These are phyloP conservation scores for Phytophthora hibernalis DNA, from an alignment of 352 stramenopile species.

Conservation along the genomic window DNA sequence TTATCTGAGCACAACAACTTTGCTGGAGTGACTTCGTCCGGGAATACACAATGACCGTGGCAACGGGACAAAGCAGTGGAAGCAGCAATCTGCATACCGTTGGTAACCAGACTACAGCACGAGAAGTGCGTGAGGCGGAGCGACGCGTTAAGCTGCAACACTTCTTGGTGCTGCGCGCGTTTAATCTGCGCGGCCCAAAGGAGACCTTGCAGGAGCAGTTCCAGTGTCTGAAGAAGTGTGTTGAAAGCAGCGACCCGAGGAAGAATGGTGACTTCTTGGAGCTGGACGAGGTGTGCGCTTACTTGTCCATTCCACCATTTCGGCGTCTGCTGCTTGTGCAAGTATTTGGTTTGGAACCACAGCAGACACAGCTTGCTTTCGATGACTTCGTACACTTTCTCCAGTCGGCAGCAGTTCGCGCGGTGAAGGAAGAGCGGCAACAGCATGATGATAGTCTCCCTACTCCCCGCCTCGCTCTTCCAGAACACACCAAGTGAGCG, in stretches of 20 bases:
- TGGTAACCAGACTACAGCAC: slow-evolving; percentile 15
- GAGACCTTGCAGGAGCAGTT: slow-evolving; percentile 80
- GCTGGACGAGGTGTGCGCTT: slow-evolving; percentile 69
- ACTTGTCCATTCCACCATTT: slow-evolving; percentile 74
- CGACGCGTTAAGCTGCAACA: slow-evolving; percentile 75
- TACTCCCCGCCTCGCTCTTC: slow-evolving; percentile 27
- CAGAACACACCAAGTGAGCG: slow-evolving; percentile 2
- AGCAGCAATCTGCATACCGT: slow-evolving; percentile 1
- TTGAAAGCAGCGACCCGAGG: slow-evolving; percentile 21
- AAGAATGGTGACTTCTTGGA: slow-evolving; percentile 45
- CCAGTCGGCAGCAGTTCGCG: slow-evolving; percentile 60
- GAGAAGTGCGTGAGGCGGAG: slow-evolving; percentile 36
- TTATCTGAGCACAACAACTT: not conserved
- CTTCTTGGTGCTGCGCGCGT: slow-evolving; percentile 84
- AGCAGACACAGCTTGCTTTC: slow-evolving; percentile 53
- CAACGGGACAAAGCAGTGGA: slow-evolving; percentile 2
- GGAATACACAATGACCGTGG: slow-evolving; percentile 14
- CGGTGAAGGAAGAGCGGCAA: slow-evolving; percentile 52
- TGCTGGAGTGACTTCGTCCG: not conserved
- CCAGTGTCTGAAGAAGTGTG: slow-evolving; percentile 46
- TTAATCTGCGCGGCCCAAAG: slow-evolving; percentile 71
- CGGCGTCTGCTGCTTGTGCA: slow-evolving; percentile 61
- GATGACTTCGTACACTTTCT: slow-evolving; percentile 75
- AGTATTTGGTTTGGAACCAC: slow-evolving; percentile 53
- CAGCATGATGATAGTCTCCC: slow-evolving; percentile 28